Base-by-base conservation (phyloP, 371 early-diverging fungal genomes). In the Mortierella sp. region DNA sequence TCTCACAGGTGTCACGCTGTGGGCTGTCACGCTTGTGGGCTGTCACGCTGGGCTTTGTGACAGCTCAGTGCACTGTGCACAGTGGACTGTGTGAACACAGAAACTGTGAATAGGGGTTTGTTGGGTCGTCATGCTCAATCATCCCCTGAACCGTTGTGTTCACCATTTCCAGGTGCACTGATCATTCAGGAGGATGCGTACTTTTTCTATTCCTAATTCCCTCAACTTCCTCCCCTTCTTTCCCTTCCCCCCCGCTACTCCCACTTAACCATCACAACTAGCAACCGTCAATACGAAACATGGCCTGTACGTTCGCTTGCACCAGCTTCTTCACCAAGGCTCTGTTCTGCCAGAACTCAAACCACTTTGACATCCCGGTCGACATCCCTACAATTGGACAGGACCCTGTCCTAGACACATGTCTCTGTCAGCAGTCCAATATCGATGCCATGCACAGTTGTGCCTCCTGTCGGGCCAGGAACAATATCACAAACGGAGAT, bases 361-460 rank as follows among this genome's bases (percentile, higher is more conserved):
- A 64, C 27, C 76, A 68, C 45, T 68, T 68, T 24, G 69, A 76
- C 50, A 61, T 76, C 29, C 65, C 65, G 5, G 54, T 58, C 21
- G 34, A 21, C 8, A 68, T 76, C 27, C 76, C 76, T 2, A 76
- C 69, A 16, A 64, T 68, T 28, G 68, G 68, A 7, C 37, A 28
- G 7, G 76, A 76, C 24, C 76, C 76, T 21, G 29, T 64, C 56
- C 51, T 68, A 31, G 76, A 76, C 41, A 60, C 51, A 6, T 76
- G 76, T 64, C 69, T 68, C n/a, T 76, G 76, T 45, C 52, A 55
- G n/a, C 69, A 76, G 31, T 24, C 53, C 44, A 54, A 60, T 22
- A 45, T 76, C 46, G 50, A 53, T 10, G 31, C 61, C n/a, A 46
- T 76, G 61, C 76, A 64, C 28, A 53, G 34, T 29, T 76, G 76